Evolutionary conservation across 2,329 filamentous ascomycete genomes (phyloP).

Genomic region (Rhinocladiella mackenziei): DNA sequence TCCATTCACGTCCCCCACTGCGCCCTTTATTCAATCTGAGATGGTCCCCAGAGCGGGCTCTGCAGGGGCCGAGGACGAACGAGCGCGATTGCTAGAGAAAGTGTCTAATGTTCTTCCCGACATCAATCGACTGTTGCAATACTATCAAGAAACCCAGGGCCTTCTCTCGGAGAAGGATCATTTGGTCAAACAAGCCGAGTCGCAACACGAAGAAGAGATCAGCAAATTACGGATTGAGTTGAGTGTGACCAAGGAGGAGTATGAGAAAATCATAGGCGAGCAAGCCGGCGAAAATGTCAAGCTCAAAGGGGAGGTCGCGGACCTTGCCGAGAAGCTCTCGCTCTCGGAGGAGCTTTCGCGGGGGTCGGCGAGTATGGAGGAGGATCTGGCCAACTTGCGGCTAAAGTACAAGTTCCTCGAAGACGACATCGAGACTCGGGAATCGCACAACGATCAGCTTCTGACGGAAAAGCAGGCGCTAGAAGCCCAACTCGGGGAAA

Average conservation of each 20-base stretch:
- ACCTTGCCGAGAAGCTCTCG: constrained; percentile 14
- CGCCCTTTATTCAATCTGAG: constrained; percentile 7
- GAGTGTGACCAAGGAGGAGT: constrained; percentile 44
- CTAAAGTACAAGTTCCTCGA: constrained; percentile 30
- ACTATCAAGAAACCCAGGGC: constrained; percentile 50
- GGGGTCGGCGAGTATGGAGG: too few species aligned
- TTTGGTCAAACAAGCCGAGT: constrained; percentile 47
- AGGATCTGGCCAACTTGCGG: constrained; percentile 39
- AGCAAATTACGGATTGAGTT: constrained; percentile 50
- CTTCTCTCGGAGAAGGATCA: constrained; percentile 49
- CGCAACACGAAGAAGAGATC: constrained; percentile 46
- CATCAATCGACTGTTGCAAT: constrained; percentile 41
- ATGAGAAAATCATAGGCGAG: constrained; percentile 32
- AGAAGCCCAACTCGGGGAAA: constrained; percentile 36
- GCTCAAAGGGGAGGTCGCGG: constrained; percentile 20
- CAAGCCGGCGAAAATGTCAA: constrained; percentile 21
- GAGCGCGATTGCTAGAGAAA: constrained; percentile 30
- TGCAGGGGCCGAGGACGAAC: constrained; percentile 20
- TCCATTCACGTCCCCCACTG: constrained; percentile 10
- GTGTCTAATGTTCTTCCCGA: constrained; percentile 48
- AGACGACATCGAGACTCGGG: constrained; percentile 33
- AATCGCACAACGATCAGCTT: constrained; percentile 39
- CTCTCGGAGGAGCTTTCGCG: constrained; percentile 31
- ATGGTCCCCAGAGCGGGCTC: constrained; percentile 14
- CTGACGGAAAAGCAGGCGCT: constrained; percentile 37